Evolutionary conservation across 805 yeast species (phyloP), one percentile per base, ranked within the genome.

Genomic region (Wickerhamiella azyma): DNA sequence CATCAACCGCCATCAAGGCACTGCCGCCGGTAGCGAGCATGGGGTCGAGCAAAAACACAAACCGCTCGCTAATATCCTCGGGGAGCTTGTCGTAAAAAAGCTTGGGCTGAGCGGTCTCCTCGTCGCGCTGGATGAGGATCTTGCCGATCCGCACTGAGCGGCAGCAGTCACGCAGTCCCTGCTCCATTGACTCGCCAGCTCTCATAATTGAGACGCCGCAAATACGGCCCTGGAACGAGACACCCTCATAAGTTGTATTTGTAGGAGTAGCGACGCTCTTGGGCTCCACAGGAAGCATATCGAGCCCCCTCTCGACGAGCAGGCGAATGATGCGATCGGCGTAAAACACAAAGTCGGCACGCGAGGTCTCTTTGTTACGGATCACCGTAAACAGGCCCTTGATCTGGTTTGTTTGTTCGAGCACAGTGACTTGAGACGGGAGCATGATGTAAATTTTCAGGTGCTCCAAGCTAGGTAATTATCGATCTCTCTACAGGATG

Each of bases 161-260:
- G 63, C 97, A 86, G 66, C 98, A 89, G 63, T 89, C 97, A 63
- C 99, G 77, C 53, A 92, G 70, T 29, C 97, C 98, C 71, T 85
- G 94, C 66, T 92, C 99, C 99, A 92, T 92, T 38, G 94, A 81
- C 65, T 92, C 99, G 54, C 99, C 99, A 5, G 99, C 99, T 62
- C 99, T 75, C 57, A 92, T 94, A 60, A 92, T 92, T 14, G 96
- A 85, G 32, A 92, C 99, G 53, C 99, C 99, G 63, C 97, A 89
- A 50, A 92, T 92, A 65, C 85, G 86, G 38, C 98, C 97, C 58
- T 76, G 67, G 63, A 89, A 89, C 49, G 72, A 70, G 48, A 81
- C 80, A 11, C 99, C 99, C 3, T 75, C 71, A 61, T 75, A 85
- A 33, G 66, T 65, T 52, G 76, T 72, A 45, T 79, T 81, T 10